Conservation (phyloP, 2,329 filamentous ascomycete genomes). For the Penicillium sp. region DNA sequence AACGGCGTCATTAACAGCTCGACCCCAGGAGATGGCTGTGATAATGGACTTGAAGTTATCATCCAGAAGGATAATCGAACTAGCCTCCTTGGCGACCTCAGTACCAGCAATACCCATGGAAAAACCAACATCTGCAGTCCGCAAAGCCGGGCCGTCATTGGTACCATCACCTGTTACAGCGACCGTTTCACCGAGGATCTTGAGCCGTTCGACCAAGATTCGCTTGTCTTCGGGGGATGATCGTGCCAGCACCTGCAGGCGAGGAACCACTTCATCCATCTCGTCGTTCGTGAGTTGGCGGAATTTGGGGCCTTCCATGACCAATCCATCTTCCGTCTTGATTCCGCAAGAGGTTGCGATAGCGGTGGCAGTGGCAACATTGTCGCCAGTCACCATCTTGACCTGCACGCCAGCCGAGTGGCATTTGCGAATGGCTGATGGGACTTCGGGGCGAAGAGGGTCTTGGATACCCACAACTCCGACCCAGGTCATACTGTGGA, state of each 20-base stretch:
- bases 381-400: conserved; percentile 71
- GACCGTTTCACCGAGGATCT: conserved; percentile 61
- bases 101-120: conserved; percentile 67
- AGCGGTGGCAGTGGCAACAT: conserved; percentile 67
- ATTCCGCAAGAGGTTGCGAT: conserved; percentile 74
- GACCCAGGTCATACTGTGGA: conserved; percentile 70
- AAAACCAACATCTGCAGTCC: conserved; percentile 65
- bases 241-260: conserved; percentile 62
- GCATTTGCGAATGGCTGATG: conserved; percentile 64
- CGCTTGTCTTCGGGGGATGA: conserved; percentile 67
- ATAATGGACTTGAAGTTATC: conserved; percentile 66
- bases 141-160: conserved; percentile 64
- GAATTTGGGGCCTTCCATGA: conserved; percentile 69
- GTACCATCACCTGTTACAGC: conserved; percentile 65
- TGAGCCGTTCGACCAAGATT: conserved; percentile 60
- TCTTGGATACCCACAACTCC: conserved; percentile 73
- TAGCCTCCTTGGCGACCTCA: conserved; percentile 66
- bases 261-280: conserved; percentile 58
- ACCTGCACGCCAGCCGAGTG: conserved; percentile 67
- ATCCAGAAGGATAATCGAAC: conserved; percentile 65
- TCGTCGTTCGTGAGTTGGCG: conserved; percentile 59
- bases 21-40: conserved; percentile 66
- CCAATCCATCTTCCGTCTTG: conserved; percentile 55
- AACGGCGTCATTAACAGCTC: conserved; percentile 65
- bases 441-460: conserved; percentile 66